Evolutionary conservation across 768 basidiomycete species (phyloP).

Genomic region (Hygrocybe punicea): DNA sequence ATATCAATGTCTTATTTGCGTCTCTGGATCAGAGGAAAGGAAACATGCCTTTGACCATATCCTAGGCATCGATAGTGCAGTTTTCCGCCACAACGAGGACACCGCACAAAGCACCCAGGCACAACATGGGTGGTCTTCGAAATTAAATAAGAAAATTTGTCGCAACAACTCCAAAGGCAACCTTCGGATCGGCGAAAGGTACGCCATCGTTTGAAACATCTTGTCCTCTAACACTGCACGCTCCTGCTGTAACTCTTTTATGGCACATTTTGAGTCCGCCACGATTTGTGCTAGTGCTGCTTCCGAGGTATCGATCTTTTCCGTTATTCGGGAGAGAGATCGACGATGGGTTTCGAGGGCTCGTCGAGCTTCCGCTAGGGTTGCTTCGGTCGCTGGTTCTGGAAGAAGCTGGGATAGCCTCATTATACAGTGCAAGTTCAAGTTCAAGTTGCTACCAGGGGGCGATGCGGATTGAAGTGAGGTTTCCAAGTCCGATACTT

Average conservation of each 20-base stretch:
- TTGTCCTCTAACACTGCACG: slow-evolving; percentile 47
- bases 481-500: slow-evolving; percentile 8
- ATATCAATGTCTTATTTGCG: not conserved
- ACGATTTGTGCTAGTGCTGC: slow-evolving; percentile 57
- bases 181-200: slow-evolving; percentile 68
- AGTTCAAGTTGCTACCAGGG: slow-evolving; percentile 13
- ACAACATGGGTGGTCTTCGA: slow-evolving; percentile 66
- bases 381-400: slow-evolving; percentile 58
- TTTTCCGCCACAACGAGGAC: slow-evolving; percentile 60
- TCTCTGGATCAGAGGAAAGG: not conserved
- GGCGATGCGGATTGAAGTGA: not conserved
- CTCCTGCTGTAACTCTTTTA: slow-evolving; percentile 53
- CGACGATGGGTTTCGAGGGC: slow-evolving; percentile 38
- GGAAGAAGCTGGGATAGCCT: slow-evolving; percentile 29
- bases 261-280: slow-evolving; percentile 49
- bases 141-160: slow-evolving; percentile 66
- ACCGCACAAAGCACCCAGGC: slow-evolving; percentile 75
- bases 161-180: slow-evolving; percentile 71
- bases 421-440: slow-evolving; percentile 14
- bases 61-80: slow-evolving; percentile 61
- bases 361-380: slow-evolving; percentile 51
- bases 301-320: slow-evolving; percentile 53
- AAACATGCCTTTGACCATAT: slow-evolving; percentile 73
- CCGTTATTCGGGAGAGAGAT: slow-evolving; percentile 37
- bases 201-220: slow-evolving; percentile 52